phyloP scores from a whole-genome alignment of 768 basidiomycete genomes.

The Kwoniella botswanensis region DNA sequence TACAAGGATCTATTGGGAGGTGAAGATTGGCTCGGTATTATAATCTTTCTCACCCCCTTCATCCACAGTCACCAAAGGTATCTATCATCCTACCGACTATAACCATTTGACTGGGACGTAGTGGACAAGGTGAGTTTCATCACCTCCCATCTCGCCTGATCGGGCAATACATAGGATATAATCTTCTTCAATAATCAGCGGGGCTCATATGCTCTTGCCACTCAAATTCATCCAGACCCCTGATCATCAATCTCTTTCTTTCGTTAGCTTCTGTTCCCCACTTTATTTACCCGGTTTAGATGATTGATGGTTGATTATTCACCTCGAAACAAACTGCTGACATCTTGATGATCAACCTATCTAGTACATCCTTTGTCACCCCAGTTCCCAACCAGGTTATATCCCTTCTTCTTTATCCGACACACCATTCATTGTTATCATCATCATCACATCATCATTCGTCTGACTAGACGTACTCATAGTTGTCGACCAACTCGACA shows the following conservation, averaged over 20 bases:
- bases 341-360: constrained; percentile 4
- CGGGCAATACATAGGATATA: not conserved
- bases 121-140: not conserved
- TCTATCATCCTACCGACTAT: not conserved
- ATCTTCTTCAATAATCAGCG: not conserved
- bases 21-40: not conserved
- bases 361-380: constrained; percentile 6
- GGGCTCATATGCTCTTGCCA: not conserved
- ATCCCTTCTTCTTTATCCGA: constrained; percentile 20
- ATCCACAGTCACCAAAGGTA: constrained; percentile 2
- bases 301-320: not conserved
- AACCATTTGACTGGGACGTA: not conserved
- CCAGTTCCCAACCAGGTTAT: not conserved
- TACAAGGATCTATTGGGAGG: not conserved
- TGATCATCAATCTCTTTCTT: not conserved
- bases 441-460: constrained; percentile 9
- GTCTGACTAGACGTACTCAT: not conserved
- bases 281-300: not conserved
- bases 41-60: constrained; percentile 2
- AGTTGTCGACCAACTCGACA: constrained; percentile 27
- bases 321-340: constrained; percentile 2
- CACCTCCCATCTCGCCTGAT: not conserved
- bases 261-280: not conserved
- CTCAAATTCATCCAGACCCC: not conserved
- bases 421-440: not conserved